Conservation (phyloP, 306 rosid genomes). For the Biancaea sappan region DNA sequence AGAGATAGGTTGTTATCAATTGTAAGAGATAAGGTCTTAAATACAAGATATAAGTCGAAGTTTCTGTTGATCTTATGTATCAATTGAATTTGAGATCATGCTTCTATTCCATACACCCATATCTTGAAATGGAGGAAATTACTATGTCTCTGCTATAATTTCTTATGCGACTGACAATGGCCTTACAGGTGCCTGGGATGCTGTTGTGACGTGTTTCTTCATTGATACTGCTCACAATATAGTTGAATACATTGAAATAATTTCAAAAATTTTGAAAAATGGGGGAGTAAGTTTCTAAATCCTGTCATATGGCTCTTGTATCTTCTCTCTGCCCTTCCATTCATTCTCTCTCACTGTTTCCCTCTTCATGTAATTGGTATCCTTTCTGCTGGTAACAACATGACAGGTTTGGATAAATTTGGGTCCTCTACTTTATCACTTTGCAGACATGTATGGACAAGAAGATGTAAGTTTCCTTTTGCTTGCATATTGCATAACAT, state of each 20-base stretch:
- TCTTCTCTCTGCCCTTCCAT: constrained; percentile 4
- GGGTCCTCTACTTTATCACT: constrained; percentile 95
- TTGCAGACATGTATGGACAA: constrained; percentile 88
- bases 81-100: constrained; percentile 7
- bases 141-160: constrained; percentile 18
- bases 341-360: not conserved
- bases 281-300: constrained; percentile 82
- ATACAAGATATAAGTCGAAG: not conserved
- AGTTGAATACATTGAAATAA: constrained; percentile 86
- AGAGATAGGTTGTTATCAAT: not conserved
- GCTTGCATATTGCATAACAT: not conserved
- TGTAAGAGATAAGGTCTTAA: not conserved
- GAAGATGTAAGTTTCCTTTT: constrained; percentile 66
- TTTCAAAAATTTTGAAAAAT: constrained; percentile 80
- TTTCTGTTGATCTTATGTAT: constrained; percentile 6
- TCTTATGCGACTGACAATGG: constrained; percentile 38
- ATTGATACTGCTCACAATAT: constrained; percentile 94
- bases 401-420: constrained; percentile 96
- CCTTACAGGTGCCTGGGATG: constrained; percentile 91
- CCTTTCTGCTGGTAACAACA: constrained; percentile 40
- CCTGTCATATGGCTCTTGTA: not conserved
- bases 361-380: not conserved
- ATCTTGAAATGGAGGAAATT: constrained; percentile 8
- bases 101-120: not conserved
- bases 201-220: constrained; percentile 93